A percentile compares a stretch with the other conserved stretches of the same genome.
phyloP scores from a whole-genome alignment of 768 basidiomycete genomes.

The Tephrocybe rancida region DNA sequence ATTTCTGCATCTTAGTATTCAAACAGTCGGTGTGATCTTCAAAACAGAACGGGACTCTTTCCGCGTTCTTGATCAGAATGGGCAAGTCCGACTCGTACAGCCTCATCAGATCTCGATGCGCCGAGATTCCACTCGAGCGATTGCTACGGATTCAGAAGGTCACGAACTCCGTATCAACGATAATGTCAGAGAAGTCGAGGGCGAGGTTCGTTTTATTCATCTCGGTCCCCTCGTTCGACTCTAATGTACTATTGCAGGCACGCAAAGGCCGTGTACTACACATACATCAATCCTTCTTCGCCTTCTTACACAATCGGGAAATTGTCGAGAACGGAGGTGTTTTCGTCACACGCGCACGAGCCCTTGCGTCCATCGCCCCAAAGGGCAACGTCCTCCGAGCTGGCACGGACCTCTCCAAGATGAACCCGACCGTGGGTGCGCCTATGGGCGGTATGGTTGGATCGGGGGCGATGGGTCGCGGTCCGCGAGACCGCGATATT shows the following conservation, averaged over 20 bases:
- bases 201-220: conserved; percentile 63
- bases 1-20: conserved; percentile 56
- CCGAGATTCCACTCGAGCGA: conserved; percentile 75
- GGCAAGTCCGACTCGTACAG: conserved; percentile 84
- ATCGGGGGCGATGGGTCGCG: conserved; percentile 75
- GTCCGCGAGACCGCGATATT: conserved; percentile 81
- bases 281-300: conserved; percentile 91
- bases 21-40: conserved; percentile 96
- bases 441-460: conserved; percentile 77
- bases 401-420: conserved; percentile 80
- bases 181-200: conserved; percentile 89
- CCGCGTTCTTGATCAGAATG: conserved; percentile 94
- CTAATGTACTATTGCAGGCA: conserved; percentile 40
- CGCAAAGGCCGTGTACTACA: conserved; percentile 92
- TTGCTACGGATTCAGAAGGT: conserved; percentile 88
- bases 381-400: conserved; percentile 74
- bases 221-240: not conserved
- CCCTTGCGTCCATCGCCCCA: conserved; percentile 83
- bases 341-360: conserved; percentile 87
- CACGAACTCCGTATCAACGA: conserved; percentile 88
- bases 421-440: conserved; percentile 81
- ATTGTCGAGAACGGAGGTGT: conserved; percentile 90
- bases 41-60: conserved; percentile 96
- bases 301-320: conserved; percentile 93
- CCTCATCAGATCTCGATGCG: conserved; percentile 96